phyloP scores from a whole-genome alignment of 257 asterid genomes.

The Thymus quinquecostatus region DNA sequence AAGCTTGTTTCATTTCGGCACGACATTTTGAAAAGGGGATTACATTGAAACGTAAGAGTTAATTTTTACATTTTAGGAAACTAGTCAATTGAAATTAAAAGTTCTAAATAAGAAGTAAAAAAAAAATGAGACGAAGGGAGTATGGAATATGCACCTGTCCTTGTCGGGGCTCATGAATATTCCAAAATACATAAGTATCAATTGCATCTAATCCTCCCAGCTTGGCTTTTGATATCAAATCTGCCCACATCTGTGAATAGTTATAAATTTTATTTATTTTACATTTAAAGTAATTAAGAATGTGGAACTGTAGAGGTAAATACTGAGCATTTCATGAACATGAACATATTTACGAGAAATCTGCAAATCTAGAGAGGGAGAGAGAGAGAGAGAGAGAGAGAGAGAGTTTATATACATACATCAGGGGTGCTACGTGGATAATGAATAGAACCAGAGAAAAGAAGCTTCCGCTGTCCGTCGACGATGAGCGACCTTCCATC shows the following conservation, averaged over 20 bases:
- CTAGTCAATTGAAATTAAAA: no score
- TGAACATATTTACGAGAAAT: no score
- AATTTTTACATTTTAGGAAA: no score
- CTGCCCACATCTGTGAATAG: conserved; percentile 78
- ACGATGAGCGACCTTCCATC: conserved; percentile 75
- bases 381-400: conserved; percentile 18
- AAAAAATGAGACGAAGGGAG: no score
- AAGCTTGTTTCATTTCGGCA: no score
- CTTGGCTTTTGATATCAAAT: conserved; percentile 73
- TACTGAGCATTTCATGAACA: no score
- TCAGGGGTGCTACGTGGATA: conserved; percentile 90
- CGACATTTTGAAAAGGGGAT: no score
- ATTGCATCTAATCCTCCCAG: conserved; percentile 74
- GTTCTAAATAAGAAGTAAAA: no score
- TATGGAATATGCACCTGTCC: conserved; percentile 50
- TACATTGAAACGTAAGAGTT: no score
- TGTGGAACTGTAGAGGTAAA: no score
- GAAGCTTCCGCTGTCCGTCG: conserved; percentile 61
- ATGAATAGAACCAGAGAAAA: conserved; percentile 90
- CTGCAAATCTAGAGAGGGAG: no score
- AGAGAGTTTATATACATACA: conserved; percentile 38
- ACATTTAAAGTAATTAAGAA: no score
- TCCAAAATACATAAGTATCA: conserved; percentile 89
- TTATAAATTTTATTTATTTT: not conserved
- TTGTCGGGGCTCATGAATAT: conserved; percentile 72